phyloP scores from a whole-genome alignment of 805 yeast genomes.

The Saturnispora diversa region DNA sequence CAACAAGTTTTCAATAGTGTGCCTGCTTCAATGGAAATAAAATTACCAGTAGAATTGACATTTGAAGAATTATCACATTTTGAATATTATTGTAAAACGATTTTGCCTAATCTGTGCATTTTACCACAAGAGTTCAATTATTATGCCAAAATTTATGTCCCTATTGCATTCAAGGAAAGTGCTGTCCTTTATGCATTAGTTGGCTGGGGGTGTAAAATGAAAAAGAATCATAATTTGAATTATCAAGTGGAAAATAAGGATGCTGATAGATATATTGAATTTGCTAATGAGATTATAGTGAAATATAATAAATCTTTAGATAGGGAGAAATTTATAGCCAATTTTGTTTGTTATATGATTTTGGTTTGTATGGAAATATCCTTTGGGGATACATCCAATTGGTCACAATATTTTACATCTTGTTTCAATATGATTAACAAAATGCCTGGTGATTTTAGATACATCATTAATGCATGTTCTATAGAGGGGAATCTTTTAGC shows the following conservation, averaged over 20 bases:
- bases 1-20: conserved; percentile 10
- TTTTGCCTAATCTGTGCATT: conserved; percentile 42
- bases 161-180: conserved; percentile 42
- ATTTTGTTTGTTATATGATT: conserved; percentile 26
- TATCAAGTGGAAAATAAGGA: conserved; percentile 20
- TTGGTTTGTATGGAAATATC: conserved; percentile 29
- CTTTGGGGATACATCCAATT: conserved; percentile 27
- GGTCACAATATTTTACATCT: conserved; percentile 30
- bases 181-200: conserved; percentile 42
- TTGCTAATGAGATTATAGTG: conserved; percentile 12
- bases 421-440: conserved; percentile 22
- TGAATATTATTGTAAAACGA: conserved; percentile 39
- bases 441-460: conserved; percentile 25
- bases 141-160: conserved; percentile 44
- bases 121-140: conserved; percentile 41
- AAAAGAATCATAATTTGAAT: conserved; percentile 18
- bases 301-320: conserved; percentile 12
- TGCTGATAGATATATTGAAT: conserved; percentile 15
- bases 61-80: conserved; percentile 27
- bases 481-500: conserved; percentile 31
- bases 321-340: conserved; percentile 20
- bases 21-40: conserved; percentile 15
- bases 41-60: conserved; percentile 18
- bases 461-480: conserved; percentile 25
- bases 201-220: conserved; percentile 44